Base-by-base conservation (phyloP, 1,284 basidiomycete species). In the Naganishia liquefaciens region DNA sequence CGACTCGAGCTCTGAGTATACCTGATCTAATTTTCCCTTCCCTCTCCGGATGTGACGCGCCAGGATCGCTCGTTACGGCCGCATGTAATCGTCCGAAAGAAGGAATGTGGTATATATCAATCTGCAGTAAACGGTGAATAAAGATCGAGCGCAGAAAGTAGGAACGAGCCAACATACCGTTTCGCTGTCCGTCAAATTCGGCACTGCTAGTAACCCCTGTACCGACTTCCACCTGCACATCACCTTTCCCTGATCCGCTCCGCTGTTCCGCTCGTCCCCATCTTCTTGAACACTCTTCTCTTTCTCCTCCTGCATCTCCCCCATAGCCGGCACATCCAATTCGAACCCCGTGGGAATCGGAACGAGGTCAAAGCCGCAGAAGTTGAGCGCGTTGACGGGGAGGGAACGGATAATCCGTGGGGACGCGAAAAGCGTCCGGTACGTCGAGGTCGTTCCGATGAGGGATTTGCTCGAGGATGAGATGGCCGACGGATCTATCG, bases 341-440 rank as follows among this genome's bases (percentile, higher is more conserved):
- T 49, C 57, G 33, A 39, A 60, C 11, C 57, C 57, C 21, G 57
- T 49, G 13, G 64, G 64, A 28, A 66, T 44, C 11, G 60, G 73
- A 33, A 84, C 71, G 0, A 89, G 73, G 4, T 86, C 84, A 74
- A 94, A 93, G 0, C 87, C 85, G 77, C 92, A 94, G 74, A 89
- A 95, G 75, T 94, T 95, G 68, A 95, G 82, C 2, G 91, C 86
- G 75, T 95, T 96, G 65, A 92, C 87, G 71, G 90, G 88, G 76
- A 95, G 80, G 0, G 87, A 87, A 69, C 86, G 87, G 2, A 78
- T 72, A 6, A 90, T 73, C 6, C 73, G 68, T 3, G 88, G 90
- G 0, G 76, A 77, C 1, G 81, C 80, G 13, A 83, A 76, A 17
- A 79, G 82, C 2, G 83, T 80, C 51, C 83, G 73, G 2, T 54